Base-by-base conservation (phyloP, 139 green algal genomes). In the Tetraselmis striata region DNA sequence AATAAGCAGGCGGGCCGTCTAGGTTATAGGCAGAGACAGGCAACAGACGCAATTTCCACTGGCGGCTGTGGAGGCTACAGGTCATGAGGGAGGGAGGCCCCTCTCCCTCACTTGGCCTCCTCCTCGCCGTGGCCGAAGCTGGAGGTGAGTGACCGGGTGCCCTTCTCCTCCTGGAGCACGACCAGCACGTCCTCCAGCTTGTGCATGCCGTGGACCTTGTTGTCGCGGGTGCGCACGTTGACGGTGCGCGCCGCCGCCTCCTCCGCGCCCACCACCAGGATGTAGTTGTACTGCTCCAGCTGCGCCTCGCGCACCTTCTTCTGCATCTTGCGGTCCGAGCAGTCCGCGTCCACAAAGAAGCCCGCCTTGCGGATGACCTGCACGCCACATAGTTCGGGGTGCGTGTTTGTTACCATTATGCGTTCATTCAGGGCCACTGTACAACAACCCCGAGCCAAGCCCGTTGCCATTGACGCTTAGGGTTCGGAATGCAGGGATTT, bases 221-320 rank as follows among this genome's bases (percentile, higher is more conserved):
- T 98, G 87, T 98, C 95, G 74, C 95, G 89, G 22, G 95, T 98
- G 87, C 95, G 93, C 81, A 98, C 93, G 86, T 98, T 98, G 29
- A 98, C 95, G 28, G 88, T 94, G 45, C 79, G 29, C n/a, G 83
- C 86, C 0, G 80, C 83, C 77, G 87, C 88, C 88, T 98, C 95
- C 84, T 92, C 77, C 89, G 96, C 93, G 23, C 93, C 93, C 29
- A 97, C 89, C 76, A 99, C 95, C 78, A 99, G 89, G 85, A 99
- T 99, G 89, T 98, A 99, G 93, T 99, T 99, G 90, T 90, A 98
- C 87, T 99, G 96, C 23, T 89, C 90, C 32, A 99, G 87, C 90
- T 99, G 96, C 28, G 96, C 96, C 85, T 98, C 95, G 26, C 95
- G 90, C 77, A 98, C 94, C 89, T 98, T 98, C 90, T 99, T 99